Base-by-base conservation (phyloP, 257 asterid genomes). In the Cruciata laevipes region DNA sequence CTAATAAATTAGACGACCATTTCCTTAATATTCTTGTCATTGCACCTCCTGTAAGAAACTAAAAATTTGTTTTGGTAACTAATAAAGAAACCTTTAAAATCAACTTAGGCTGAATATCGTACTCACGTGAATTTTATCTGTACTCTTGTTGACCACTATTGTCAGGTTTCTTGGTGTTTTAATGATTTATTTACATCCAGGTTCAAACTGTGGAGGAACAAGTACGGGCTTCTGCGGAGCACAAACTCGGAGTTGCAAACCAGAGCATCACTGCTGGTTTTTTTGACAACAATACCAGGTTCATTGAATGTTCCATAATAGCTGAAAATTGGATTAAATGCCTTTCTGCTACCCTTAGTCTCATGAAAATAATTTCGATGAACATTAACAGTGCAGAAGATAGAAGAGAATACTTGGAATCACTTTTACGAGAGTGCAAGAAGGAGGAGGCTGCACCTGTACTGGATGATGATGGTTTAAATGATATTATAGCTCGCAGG, bases 181-280 rank as follows among this genome's bases (percentile, higher is more conserved):
- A 67, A 65, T 69, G 66, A 42, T 37, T 62, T 72, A 73, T 64
- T 67, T 68, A 67, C 60, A 69, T 68, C 12, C 59, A 94, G 99
- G 97, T 94, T 71, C 80, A 94, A 85, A 87, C 96, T 18, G 99
- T 94, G 82, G 99, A 94, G 86, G 99, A 94, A 78, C 97, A 94
- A 83, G 99, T 94, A 74, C 85, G 99, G 76, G 99, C 99, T 73
- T 83, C 99, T 24, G 99, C 99, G 49, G 99, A 94, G 81, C 99
- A 94, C 86, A 94, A 94, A 83, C 99, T 94, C 73, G 99, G 99
- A 77, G 97, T 94, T 76, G 99, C 99, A 40, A 94, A 94, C 80
- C 99, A 94, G 82, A 94, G 99, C 84, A 94, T 94, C 73, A 94
- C 99, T 80, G 99, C 99, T 77, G 99, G 99, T 0, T 94, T 94